These are phyloP conservation scores for Candida parachauliodes DNA, from an alignment of 805 yeast species.

Conservation along the genomic window DNA sequence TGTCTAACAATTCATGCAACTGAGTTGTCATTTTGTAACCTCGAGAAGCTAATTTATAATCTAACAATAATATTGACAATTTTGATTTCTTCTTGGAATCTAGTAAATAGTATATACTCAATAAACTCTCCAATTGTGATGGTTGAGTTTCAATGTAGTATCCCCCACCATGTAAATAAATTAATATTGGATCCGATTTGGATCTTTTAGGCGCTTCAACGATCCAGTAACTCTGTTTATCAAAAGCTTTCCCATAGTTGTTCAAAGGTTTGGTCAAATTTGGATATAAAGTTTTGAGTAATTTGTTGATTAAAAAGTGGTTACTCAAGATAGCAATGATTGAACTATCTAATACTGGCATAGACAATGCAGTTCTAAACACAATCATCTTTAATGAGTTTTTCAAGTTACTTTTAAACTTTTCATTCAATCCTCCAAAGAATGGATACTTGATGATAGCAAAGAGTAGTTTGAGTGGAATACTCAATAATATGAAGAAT, in stretches of 20 bases:
- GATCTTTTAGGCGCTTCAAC: conserved; percentile 23
- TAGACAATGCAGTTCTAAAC: conserved; percentile 13
- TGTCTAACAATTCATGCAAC: conserved; percentile 24
- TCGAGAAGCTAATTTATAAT: conserved; percentile 27
- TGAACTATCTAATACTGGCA: conserved; percentile 13
- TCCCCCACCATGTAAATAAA: conserved; percentile 41
- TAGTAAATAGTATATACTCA: conserved; percentile 26
- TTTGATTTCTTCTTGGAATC: conserved; percentile 15
- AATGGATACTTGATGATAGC: conserved; percentile 12
- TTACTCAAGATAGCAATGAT: conserved; percentile 11
- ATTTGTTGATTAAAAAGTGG: conserved; percentile 12
- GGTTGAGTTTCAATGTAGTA: conserved; percentile 29
- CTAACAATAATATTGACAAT: conserved; percentile 26
- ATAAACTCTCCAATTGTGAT: conserved; percentile 26
- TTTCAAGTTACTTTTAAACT: conserved; percentile 11
- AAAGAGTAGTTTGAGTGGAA: conserved; percentile 15
- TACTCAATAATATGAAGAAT: conserved; percentile 4
- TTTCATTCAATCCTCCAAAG: conserved; percentile 16
- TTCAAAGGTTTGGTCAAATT: conserved; percentile 15
- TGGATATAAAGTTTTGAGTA: conserved; percentile 6
- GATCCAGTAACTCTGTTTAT: conserved; percentile 31
- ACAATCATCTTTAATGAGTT: conserved; percentile 13
- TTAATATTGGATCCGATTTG: conserved; percentile 26
- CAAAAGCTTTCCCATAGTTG: conserved; percentile 30
- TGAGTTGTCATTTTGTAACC: conserved; percentile 33